Evolutionary conservation across 208 protist genomes (phyloP).

Genomic region (Blastocrithidia nonstop): DNA sequence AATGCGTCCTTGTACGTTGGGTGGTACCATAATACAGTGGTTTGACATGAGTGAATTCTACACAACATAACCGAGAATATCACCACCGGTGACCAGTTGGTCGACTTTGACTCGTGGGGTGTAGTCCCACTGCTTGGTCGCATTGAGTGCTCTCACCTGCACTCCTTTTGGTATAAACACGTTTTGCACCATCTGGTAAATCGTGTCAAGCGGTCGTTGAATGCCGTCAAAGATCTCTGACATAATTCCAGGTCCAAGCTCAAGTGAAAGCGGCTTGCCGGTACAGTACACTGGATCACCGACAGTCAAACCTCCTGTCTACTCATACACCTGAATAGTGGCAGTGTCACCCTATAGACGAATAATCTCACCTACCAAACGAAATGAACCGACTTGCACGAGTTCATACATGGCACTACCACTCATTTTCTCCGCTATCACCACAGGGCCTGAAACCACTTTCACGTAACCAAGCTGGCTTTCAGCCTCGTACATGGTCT

Average conservation of each 20-base stretch:
- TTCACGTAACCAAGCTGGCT: slow-evolving; percentile 72
- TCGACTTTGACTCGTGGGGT: slow-evolving; percentile 89
- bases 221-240: slow-evolving; percentile 99
- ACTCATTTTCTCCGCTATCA: slow-evolving; percentile 98
- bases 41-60: slow-evolving; percentile 95
- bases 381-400: slow-evolving; percentile 96
- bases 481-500: slow-evolving; percentile 64
- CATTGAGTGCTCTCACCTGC: slow-evolving; percentile 89
- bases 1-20: slow-evolving; percentile 85
- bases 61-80: slow-evolving; percentile 92
- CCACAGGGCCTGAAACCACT: slow-evolving; percentile 94
- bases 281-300: slow-evolving; percentile 98
- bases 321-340: slow-evolving; percentile 99
- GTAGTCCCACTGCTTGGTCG: slow-evolving; percentile 92
- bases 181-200: slow-evolving; percentile 90
- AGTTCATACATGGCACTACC: slow-evolving; percentile 99
- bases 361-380: slow-evolving; percentile 99
- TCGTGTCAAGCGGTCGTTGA: slow-evolving; percentile 98
- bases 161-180: slow-evolving; percentile 99
- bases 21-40: slow-evolving; percentile 96
- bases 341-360: slow-evolving; percentile 97
- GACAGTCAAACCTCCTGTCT: slow-evolving; percentile 98
- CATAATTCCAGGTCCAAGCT: slow-evolving; percentile 99
- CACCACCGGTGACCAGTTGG: slow-evolving; percentile 93
- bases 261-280: slow-evolving; percentile 97